Conservation (phyloP, 2,329 filamentous ascomycete genomes). For the Talaromyces marneffei region DNA sequence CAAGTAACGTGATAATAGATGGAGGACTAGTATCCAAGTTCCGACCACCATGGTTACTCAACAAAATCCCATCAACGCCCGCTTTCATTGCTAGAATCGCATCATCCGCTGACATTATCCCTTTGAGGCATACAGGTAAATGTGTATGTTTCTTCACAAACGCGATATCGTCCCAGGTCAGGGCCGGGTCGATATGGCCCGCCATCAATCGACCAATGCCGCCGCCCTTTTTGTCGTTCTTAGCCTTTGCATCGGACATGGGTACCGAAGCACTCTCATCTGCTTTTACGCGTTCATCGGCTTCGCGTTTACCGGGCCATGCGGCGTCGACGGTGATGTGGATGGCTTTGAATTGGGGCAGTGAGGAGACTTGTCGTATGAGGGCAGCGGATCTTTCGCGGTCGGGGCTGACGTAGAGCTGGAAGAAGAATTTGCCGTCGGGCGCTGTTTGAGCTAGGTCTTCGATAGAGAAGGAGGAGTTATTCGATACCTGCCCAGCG, state of each 20-base stretch:
- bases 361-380: slow-evolving; percentile 38
- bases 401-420: slow-evolving; percentile 52
- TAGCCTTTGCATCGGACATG: slow-evolving; percentile 40
- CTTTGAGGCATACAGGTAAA: slow-evolving; percentile 53
- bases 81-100: slow-evolving; percentile 46
- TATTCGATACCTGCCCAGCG: slow-evolving; percentile 49
- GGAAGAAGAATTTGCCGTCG: slow-evolving; percentile 46
- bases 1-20: slow-evolving; percentile 48
- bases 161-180: slow-evolving; percentile 50
- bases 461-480: slow-evolving; percentile 53
- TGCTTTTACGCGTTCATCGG: slow-evolving; percentile 50
- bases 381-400: slow-evolving; percentile 45
- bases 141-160: slow-evolving; percentile 48
- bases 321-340: slow-evolving; percentile 54
- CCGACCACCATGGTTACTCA: slow-evolving; percentile 56
- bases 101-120: slow-evolving; percentile 53
- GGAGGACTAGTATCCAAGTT: slow-evolving; percentile 49
- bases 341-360: slow-evolving; percentile 41
- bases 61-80: slow-evolving; percentile 50
- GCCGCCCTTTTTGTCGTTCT: slow-evolving; percentile 49
- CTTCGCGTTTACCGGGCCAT: slow-evolving; percentile 51
- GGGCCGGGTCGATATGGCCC: slow-evolving; percentile 47
- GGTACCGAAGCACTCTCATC: slow-evolving; percentile 40
- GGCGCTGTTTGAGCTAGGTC: slow-evolving; percentile 47
- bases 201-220: slow-evolving; percentile 50